phyloP scores from a whole-genome alignment of 106 monocot species.

The Chionographis japonica region DNA sequence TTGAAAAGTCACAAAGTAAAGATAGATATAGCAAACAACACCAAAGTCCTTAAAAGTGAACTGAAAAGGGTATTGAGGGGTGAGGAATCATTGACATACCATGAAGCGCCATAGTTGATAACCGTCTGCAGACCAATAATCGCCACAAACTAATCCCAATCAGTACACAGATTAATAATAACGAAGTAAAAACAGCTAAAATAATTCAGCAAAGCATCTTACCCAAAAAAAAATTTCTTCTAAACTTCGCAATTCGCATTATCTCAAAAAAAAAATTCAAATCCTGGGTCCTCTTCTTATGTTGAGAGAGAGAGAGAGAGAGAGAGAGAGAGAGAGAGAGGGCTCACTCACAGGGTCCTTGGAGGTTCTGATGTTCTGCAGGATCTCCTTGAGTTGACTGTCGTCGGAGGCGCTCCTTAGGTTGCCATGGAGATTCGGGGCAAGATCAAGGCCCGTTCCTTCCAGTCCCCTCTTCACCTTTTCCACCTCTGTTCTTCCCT shows the following conservation, averaged over 20 bases:
- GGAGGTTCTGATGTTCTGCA: conserved; percentile 29
- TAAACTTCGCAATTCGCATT: too few species aligned
- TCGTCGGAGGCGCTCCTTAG: conserved; percentile 11
- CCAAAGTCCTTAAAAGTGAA: too few species aligned
- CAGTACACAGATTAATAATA: not conserved
- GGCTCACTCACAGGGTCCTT: conserved; percentile 22
- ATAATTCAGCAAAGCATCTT: too few species aligned
- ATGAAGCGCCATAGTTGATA: conserved; percentile 42
- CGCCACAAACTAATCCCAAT: not conserved
- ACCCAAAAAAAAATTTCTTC: too few species aligned
- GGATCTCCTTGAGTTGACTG: conserved; percentile 18
- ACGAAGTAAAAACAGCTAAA: not conserved
- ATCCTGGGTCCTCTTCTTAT: too few species aligned
- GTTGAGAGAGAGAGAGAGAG: not conserved
- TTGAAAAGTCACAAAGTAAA: too few species aligned
- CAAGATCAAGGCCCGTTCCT: conserved; percentile 9
- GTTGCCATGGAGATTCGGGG: conserved; percentile 11
- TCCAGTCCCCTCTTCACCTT: not conserved
- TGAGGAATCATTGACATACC: conserved; percentile 11
- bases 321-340: not conserved
- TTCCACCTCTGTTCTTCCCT: too few species aligned
- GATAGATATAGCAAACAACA: too few species aligned
- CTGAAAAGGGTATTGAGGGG: too few species aligned
- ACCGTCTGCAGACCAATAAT: conserved; percentile 23
- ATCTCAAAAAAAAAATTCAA: too few species aligned